Evolutionary conservation across 495 filamentous ascomycete species (phyloP), one percentile per base, ranked within the genome.

Genomic region (Lepraria neglecta): DNA sequence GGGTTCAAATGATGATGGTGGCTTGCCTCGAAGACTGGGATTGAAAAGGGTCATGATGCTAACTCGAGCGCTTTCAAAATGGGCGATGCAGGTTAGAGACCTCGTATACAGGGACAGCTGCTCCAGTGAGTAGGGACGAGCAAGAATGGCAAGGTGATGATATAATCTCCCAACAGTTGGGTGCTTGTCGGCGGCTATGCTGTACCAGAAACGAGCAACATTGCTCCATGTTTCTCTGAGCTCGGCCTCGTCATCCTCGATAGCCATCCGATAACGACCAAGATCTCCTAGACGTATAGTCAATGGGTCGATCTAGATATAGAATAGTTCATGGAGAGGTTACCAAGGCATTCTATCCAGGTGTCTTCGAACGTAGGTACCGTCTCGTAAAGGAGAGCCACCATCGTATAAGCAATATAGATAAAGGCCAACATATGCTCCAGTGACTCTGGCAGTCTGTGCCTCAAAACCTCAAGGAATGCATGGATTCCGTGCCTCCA

Each of bases 91-190:
- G 48, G 76, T 71, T 30, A 83, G 68, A 9, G 79, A 73, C 55
- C 78, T 78, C 51, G 75, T 76, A 70, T 92, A 95, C 67, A 85
- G 87, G 63, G 85, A 91, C 0, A 95, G 72, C 69, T 95, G 89
- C 64, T 86, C 84, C 0, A 90, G 65, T 5, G 81, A 76, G 68
- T 89, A 86, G 0, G 87, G 89, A 19, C 89, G 78, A 12, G 90
- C 86, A 15, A 94, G 74, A n/a, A 95, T 89, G 0, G 87, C 90
- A 6, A 94, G 76, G 69, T 95, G 90, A 69, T 95, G 91, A 58
- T 94, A 90, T 10, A 95, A 78, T 1, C 90, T 75, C 0, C 91
- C 91, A 27, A 84, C 80, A 6, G 79, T 77, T 0, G 90, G 87
- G 40, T 75, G 82, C 47, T 80, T 84, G 66, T 92, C 84, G 5